phyloP scores from a whole-genome alignment of 2,329 filamentous ascomycete genomes.

The Fusarium austroafricanum region DNA sequence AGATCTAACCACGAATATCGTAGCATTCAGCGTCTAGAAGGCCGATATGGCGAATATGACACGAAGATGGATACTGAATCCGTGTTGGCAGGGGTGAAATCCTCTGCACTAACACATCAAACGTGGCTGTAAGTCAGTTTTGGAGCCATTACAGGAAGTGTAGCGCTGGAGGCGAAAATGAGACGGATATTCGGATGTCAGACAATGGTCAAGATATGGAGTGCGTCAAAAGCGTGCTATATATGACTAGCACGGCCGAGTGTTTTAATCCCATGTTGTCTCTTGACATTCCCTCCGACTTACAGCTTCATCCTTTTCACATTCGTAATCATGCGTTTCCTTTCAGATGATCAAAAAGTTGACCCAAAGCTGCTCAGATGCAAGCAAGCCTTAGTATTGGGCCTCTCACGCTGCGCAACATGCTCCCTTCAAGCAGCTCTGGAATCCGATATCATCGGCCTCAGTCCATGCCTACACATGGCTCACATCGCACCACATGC shows the following conservation, averaged over 20 bases:
- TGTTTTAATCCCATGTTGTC: neutral
- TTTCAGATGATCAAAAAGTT: conserved; percentile 24
- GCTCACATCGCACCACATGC: conserved; percentile 41
- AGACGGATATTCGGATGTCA: neutral
- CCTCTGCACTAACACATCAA: neutral
- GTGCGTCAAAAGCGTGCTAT: neutral
- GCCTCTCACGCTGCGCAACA: conserved; percentile 51
- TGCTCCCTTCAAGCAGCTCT: conserved; percentile 50
- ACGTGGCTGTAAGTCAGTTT: neutral
- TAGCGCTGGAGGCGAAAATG: neutral
- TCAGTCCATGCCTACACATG: conserved; percentile 50
- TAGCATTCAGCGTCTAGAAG: no score
- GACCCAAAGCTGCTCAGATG: conserved; percentile 33
- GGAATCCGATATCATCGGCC: conserved; percentile 43
- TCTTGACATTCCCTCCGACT: neutral
- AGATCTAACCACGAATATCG: no score
- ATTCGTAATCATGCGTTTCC: conserved; percentile 33
- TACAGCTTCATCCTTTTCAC: neutral
- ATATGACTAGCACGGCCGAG: neutral
- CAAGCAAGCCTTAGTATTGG: conserved; percentile 44
- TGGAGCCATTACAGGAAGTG: neutral
- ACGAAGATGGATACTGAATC: neutral
- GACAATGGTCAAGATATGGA: no score
- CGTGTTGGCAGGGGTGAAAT: neutral
- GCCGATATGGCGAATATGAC: neutral